Evolutionary conservation across 2,329 filamentous ascomycete genomes (phyloP), one percentile per base, ranked within the genome.

Genomic region (Cyclaneusma minus): DNA sequence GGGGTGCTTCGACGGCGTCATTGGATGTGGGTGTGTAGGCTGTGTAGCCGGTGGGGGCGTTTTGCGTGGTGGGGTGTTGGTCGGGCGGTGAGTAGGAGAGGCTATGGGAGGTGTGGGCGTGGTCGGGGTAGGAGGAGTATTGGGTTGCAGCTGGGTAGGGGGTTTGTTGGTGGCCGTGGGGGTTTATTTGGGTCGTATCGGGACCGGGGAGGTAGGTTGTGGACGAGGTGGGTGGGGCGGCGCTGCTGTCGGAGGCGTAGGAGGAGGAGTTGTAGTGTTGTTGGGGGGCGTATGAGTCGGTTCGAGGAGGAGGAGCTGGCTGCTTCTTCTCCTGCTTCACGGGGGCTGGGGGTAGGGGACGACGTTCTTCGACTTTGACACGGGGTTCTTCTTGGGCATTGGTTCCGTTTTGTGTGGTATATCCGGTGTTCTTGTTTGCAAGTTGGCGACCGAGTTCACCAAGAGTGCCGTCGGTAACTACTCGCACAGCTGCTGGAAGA

Each of bases 401-500:
- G 12, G 14, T 29, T 13, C 11, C 17, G 11, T 32, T 22, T 7
- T 13, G 8, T 23, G 20, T 16, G 14, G 22, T n/a, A 49, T 43
- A 16, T 42, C 46, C 2, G 44, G 54, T 25, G 50, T 53, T 33
- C 49, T 55, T 22, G 48, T 48, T 21, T 56, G 48, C 38, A 48
- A 56, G 23, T 13, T 37, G 37, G 12, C 54, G 52, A 29, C 49
- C 56, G 29, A 68, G 53, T 13, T 54, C 52, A n/a, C 41, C 44
- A 3, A 68, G 43, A 3, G 58, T 58, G 16, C 54, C 50, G 25
- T 62, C 54, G 6, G 63, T 52, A 13, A 68, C 60, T 10, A 47
- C 45, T 11, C 52, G 47, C n/a, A 67, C 54, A 2, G 59, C 55
- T 21, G 55, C 50, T 30, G 55, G 55, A 7, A 68, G 47, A 11